These are phyloP conservation scores for Leccinum aurantiacum DNA, from an alignment of 768 basidiomycete species.

Conservation along the genomic window DNA sequence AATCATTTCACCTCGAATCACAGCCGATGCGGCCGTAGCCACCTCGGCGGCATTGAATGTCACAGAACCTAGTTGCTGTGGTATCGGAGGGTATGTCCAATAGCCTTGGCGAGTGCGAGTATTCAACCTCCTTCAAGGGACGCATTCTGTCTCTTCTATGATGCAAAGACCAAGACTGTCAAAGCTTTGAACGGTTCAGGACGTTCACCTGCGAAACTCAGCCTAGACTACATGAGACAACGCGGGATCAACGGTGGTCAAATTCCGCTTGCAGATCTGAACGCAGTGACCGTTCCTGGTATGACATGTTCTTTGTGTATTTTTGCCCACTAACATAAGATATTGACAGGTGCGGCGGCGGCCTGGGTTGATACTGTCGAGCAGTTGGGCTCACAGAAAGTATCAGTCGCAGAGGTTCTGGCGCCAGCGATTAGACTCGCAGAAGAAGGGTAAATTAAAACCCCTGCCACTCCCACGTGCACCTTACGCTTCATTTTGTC, in stretches of 20 bases:
- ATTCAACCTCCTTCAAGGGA: slow-evolving; percentile 49
- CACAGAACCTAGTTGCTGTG: slow-evolving; percentile 83
- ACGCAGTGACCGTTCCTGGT: slow-evolving; percentile 91
- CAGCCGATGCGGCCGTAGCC: slow-evolving; percentile 94
- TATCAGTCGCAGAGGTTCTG: slow-evolving; percentile 68
- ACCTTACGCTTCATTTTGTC: slow-evolving; percentile 3
- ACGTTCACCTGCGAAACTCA: slow-evolving; percentile 75
- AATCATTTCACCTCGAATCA: background rate
- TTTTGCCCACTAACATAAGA: slow-evolving; percentile 12
- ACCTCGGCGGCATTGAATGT: slow-evolving; percentile 91
- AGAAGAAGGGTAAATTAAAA: slow-evolving; percentile 73
- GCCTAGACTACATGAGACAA: slow-evolving; percentile 65
- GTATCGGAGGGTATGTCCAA: slow-evolving; percentile 78
- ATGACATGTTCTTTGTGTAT: background rate
- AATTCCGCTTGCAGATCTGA: slow-evolving; percentile 81
- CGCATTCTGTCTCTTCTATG: slow-evolving; percentile 91
- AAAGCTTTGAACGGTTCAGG: slow-evolving; percentile 94
- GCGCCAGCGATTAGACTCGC: slow-evolving; percentile 90
- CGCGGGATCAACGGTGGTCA: slow-evolving; percentile 65
- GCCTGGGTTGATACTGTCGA: slow-evolving; percentile 93
- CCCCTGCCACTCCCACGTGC: background rate
- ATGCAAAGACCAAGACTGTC: slow-evolving; percentile 77
- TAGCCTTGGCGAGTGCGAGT: background rate
- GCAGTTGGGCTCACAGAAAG: slow-evolving; percentile 69
- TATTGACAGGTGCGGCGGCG: slow-evolving; percentile 74